A percentile compares a stretch with the other conserved stretches of the same genome.
Conservation (phyloP, 192 early-diverging fungal genomes). For the Linnemannia hyalina region DNA sequence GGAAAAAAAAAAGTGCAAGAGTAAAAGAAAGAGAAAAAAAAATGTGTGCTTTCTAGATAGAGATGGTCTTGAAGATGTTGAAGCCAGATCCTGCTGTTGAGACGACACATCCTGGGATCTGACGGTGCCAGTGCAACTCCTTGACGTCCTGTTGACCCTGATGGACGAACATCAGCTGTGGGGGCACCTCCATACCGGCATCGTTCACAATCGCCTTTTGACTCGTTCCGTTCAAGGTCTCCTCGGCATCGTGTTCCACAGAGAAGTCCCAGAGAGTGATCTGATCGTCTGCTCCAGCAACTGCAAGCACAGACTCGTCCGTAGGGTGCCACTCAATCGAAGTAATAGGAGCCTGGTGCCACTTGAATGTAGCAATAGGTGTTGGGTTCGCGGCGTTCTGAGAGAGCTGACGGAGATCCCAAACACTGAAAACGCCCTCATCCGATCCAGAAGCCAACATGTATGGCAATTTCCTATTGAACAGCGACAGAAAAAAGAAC, state of each 20-base stretch:
- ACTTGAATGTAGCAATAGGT: slow-evolving; percentile 93
- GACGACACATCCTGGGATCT: slow-evolving; percentile 91
- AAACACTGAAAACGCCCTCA: slow-evolving; percentile 93
- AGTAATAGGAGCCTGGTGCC: slow-evolving; percentile 93
- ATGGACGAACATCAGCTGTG: slow-evolving; percentile 94
- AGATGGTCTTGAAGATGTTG: slow-evolving; percentile 99
- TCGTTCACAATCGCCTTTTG: slow-evolving; percentile 69
- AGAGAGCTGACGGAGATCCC: slow-evolving; percentile 87
- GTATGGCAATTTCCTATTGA: slow-evolving; percentile 74
- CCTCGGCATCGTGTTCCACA: slow-evolving; percentile 96
- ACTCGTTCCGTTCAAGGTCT: slow-evolving; percentile 69
- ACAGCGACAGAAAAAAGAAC: background rate
- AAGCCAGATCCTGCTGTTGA: slow-evolving; percentile 91
- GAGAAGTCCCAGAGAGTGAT: slow-evolving; percentile 97
- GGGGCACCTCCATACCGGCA: slow-evolving; percentile 84
- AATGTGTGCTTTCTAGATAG: slow-evolving; percentile 62
- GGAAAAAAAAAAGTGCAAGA: background rate
- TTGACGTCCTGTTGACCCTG: slow-evolving; percentile 95
- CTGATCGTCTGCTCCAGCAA: slow-evolving; percentile 95
- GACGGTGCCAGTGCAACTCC: slow-evolving; percentile 97
- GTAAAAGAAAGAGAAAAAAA: background rate
- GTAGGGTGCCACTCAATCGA: slow-evolving; percentile 98
- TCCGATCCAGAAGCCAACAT: slow-evolving; percentile 94
- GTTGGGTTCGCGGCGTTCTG: slow-evolving; percentile 60
- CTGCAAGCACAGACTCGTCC: slow-evolving; percentile 92